phyloP scores from a whole-genome alignment of 1,284 basidiomycete genomes.

The Ustilago hordei region DNA sequence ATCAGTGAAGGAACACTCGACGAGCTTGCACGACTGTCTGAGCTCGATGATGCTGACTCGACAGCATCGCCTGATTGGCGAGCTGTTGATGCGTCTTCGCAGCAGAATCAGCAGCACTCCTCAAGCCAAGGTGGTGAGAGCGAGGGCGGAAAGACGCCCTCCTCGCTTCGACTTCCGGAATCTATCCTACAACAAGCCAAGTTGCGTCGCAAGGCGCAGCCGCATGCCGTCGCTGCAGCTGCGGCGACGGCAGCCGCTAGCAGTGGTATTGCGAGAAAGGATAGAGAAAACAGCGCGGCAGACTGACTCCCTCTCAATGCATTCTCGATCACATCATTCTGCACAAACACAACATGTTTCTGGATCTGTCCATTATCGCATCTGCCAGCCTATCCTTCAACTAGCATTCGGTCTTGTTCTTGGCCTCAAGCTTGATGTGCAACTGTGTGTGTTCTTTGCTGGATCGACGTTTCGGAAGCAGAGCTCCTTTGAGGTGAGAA shows the following conservation, averaged over 20 bases:
- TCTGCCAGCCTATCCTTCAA: conserved; percentile 1
- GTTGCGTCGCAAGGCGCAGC: conserved; percentile 15
- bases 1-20: conserved; percentile 57
- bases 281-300: conserved; percentile 20
- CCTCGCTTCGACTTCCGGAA: conserved; percentile 25
- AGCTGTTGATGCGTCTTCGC: conserved; percentile 15
- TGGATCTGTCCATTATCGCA: conserved; percentile 1
- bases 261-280: conserved; percentile 42
- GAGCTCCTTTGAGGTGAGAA: background rate
- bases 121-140: background rate
- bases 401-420: conserved; percentile 1
- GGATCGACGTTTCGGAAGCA: background rate
- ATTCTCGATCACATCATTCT: background rate
- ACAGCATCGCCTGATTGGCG: conserved; percentile 18
- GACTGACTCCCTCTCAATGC: conserved; percentile 1
- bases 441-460: background rate
- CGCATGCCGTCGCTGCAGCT: conserved; percentile 19
- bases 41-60: conserved; percentile 33
- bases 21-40: conserved; percentile 53
- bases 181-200: conserved; percentile 33
- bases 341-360: conserved; percentile 2
- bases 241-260: conserved; percentile 27
- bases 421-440: background rate
- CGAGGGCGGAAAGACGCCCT: background rate
- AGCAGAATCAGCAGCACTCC: conserved; percentile 7